These are phyloP conservation scores for Alternaria rosae DNA, from an alignment of 2,329 filamentous ascomycete genomes.

Conservation along the genomic window DNA sequence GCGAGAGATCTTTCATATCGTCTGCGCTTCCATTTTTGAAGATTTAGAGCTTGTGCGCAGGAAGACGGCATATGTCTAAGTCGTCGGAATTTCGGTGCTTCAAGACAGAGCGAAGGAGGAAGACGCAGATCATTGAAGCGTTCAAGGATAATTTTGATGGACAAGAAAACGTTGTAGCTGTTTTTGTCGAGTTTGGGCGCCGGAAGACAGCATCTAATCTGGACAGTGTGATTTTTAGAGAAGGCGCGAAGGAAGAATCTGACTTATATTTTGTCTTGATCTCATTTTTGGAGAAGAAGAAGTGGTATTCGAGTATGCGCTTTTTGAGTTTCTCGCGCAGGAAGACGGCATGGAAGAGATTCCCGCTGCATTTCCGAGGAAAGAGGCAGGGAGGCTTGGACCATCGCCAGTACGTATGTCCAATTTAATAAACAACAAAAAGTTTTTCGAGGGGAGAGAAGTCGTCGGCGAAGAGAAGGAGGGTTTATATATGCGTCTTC, in stretches of 20 bases:
- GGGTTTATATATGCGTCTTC: not conserved
- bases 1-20: not conserved
- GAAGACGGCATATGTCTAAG: not conserved
- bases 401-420: too few species aligned
- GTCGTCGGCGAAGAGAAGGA: accelerated
- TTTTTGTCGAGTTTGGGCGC: not conserved
- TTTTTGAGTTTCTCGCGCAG: not conserved
- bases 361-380: too few species aligned
- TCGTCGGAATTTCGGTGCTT: too few species aligned
- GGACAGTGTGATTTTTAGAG: not conserved
- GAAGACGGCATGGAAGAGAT: too few species aligned
- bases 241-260: not conserved
- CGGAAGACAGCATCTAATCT: not conserved
- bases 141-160: not conserved
- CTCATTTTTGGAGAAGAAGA: not conserved
- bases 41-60: not conserved
- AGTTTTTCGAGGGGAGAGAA: not conserved
- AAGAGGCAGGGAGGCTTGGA: too few species aligned
- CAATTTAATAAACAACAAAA: too few species aligned
- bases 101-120: not conserved
- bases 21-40: too few species aligned
- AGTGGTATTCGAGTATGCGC: not conserved
- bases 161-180: not conserved
- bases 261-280: not conserved
- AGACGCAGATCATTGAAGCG: not conserved